Percentiles rank a stretch among this genome's conserved stretches.
Evolutionary conservation across 768 basidiomycete genomes (phyloP).

Genomic region (Fomitopsis serialis): DNA sequence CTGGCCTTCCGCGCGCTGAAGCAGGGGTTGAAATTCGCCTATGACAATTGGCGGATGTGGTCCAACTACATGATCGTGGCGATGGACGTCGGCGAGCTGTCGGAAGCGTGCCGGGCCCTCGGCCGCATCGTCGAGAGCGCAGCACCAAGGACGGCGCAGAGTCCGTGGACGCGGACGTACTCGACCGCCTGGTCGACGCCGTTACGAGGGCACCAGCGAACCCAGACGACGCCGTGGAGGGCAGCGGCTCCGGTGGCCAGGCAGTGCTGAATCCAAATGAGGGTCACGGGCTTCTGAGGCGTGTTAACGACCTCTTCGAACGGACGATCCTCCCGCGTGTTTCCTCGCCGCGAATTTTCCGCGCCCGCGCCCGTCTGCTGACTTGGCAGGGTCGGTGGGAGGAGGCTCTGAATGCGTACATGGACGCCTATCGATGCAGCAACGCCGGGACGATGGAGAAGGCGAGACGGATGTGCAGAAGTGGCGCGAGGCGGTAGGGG

Average conservation of each 20-base stretch:
- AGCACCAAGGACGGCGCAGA: constrained; percentile 42
- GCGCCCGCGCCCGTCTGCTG: constrained; percentile 76
- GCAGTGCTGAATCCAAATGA: constrained; percentile 47
- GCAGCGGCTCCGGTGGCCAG: constrained; percentile 11
- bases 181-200: constrained; percentile 85
- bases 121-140: constrained; percentile 77
- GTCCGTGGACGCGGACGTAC: constrained; percentile 78
- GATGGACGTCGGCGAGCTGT: constrained; percentile 88
- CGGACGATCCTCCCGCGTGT: constrained; percentile 76
- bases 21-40: constrained; percentile 78
- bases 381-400: constrained; percentile 69
- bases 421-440: constrained; percentile 80
- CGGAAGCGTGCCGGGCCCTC: constrained; percentile 82
- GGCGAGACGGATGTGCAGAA: constrained; percentile 58
- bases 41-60: constrained; percentile 99
- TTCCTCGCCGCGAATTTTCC: constrained; percentile 74
- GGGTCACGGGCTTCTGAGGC: constrained; percentile 59
- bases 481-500: constrained; percentile 73
- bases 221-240: constrained; percentile 31
- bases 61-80: constrained; percentile 93
- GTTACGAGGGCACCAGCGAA: constrained; percentile 55
- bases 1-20: constrained; percentile 91
- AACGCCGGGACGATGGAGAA: constrained; percentile 53
- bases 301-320: constrained; percentile 71
- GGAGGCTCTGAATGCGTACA: constrained; percentile 74